Conservation (phyloP, 2,329 filamentous ascomycete genomes). For the Lecanicillium sp. region DNA sequence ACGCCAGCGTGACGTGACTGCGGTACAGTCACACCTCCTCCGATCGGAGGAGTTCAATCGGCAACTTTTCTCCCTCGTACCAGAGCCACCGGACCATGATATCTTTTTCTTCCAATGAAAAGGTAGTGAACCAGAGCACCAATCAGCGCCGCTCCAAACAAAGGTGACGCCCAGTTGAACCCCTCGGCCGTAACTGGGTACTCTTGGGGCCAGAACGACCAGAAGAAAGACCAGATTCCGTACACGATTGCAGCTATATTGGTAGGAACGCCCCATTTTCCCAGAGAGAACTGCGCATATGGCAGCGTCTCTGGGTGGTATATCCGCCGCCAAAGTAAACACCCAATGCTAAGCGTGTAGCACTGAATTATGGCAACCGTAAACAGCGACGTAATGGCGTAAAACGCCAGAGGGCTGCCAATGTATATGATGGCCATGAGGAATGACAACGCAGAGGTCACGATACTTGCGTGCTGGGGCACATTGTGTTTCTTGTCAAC, state of each 20-base stretch:
- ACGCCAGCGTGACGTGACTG: too few relatives aligned
- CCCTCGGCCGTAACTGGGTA: constrained; percentile 7
- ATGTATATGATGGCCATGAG: constrained; percentile 10
- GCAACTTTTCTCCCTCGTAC: constrained; percentile 8
- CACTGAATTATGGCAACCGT: constrained; percentile 12
- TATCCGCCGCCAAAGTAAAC: constrained; percentile 10
- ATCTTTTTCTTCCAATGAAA: constrained; percentile 3
- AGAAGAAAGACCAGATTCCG: constrained; percentile 11
- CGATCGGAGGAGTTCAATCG: too few relatives aligned
- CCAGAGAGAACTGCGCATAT: constrained; percentile 10
- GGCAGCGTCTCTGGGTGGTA: constrained; percentile 11
- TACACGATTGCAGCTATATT: constrained; percentile 8
- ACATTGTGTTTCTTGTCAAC: constrained; percentile 8
- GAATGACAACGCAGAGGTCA: constrained; percentile 9
- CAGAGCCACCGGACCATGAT: constrained; percentile 10
- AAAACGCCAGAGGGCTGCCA: constrained; percentile 12
- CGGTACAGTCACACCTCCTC: too few relatives aligned
- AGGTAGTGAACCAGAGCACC: constrained; percentile 9
- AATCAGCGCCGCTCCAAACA: constrained; percentile 7
- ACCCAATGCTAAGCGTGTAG: constrained; percentile 12
- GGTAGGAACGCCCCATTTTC: constrained; percentile 8
- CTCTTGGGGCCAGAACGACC: constrained; percentile 11
- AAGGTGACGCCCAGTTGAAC: constrained; percentile 11
- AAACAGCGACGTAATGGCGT: constrained; percentile 12
- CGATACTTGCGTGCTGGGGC: constrained; percentile 10